These are phyloP conservation scores for Hansfordia pulvinata DNA, from an alignment of 2,329 filamentous ascomycete species.

Conservation along the genomic window DNA sequence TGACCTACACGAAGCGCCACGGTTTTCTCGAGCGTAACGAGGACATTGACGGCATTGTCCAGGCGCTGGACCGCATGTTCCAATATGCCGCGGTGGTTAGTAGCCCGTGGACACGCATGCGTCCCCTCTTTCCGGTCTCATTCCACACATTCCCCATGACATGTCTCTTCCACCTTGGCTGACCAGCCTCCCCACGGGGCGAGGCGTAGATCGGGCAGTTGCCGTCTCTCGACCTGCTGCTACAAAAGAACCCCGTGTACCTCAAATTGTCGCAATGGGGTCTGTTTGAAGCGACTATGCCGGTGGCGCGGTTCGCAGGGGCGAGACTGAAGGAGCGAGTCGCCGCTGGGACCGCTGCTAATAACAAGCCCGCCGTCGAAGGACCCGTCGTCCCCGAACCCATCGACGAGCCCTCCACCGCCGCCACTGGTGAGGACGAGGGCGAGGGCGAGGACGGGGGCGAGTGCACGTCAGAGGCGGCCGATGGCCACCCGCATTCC, in stretches of 20 bases:
- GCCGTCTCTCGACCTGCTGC: constrained; percentile 53
- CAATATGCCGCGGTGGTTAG: constrained; percentile 58
- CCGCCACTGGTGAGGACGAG: constrained; percentile 13
- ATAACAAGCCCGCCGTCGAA: too few relatives aligned
- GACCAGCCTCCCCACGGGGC: too few relatives aligned
- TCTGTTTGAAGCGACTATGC: constrained; percentile 54
- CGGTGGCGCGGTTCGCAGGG: constrained; percentile 59
- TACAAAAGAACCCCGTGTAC: constrained; percentile 64
- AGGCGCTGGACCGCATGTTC: constrained; percentile 49
- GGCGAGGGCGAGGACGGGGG: constrained; percentile 18
- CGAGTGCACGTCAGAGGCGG: constrained; percentile 19
- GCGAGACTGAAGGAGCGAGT: constrained; percentile 55
- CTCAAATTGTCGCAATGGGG: constrained; percentile 55
- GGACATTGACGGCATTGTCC: constrained; percentile 63
- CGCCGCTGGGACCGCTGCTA: too few relatives aligned
- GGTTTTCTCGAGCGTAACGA: constrained; percentile 64
- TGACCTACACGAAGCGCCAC: constrained; percentile 63
- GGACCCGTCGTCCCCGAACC: too few relatives aligned
- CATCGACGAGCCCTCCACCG: too few relatives aligned
- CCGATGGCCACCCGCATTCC: constrained; percentile 22
- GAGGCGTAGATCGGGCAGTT: constrained; percentile 53
- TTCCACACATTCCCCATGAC: background rate
- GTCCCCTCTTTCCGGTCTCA: background rate
- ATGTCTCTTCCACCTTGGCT: too few relatives aligned
- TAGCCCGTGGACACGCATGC: constrained; percentile 5